phyloP scores from a whole-genome alignment of 1,284 basidiomycete genomes.

The Tausonia pullulans region DNA sequence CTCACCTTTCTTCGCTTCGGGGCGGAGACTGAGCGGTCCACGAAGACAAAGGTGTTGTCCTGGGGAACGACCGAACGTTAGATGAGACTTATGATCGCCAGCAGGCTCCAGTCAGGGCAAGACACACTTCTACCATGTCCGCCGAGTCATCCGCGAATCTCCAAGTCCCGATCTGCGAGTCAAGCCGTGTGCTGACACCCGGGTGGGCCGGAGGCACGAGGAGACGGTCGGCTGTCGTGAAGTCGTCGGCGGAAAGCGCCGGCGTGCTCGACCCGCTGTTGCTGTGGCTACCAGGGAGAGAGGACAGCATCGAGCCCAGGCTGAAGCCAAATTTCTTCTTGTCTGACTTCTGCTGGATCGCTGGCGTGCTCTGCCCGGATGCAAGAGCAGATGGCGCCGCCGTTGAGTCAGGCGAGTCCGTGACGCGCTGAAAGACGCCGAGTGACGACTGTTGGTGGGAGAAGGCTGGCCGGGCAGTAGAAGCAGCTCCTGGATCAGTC shows the following conservation, averaged over 20 bases:
- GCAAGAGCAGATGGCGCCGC: neutral
- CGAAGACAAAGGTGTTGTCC: constrained; percentile 37
- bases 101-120: neutral
- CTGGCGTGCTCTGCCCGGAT: neutral
- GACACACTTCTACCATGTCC: constrained; percentile 31
- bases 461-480: constrained; percentile 2
- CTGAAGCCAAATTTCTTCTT: constrained; percentile 6
- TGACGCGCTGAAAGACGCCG: constrained; percentile 5
- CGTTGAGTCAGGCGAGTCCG: constrained; percentile 6
- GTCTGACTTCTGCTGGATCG: neutral
- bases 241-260: constrained; percentile 2
- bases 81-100: neutral
- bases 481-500: neutral
- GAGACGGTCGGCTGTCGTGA: constrained; percentile 13
- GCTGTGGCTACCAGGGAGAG: no score
- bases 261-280: no score
- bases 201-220: neutral
- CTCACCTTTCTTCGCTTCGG: constrained; percentile 29
- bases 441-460: constrained; percentile 11
- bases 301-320: neutral
- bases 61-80: neutral
- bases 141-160: constrained; percentile 31
- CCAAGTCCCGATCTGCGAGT: constrained; percentile 30
- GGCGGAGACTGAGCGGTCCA: constrained; percentile 28
- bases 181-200: constrained; percentile 5